phyloP scores from a whole-genome alignment of 2,329 filamentous ascomycete species.

The Aureobasidium lini region DNA sequence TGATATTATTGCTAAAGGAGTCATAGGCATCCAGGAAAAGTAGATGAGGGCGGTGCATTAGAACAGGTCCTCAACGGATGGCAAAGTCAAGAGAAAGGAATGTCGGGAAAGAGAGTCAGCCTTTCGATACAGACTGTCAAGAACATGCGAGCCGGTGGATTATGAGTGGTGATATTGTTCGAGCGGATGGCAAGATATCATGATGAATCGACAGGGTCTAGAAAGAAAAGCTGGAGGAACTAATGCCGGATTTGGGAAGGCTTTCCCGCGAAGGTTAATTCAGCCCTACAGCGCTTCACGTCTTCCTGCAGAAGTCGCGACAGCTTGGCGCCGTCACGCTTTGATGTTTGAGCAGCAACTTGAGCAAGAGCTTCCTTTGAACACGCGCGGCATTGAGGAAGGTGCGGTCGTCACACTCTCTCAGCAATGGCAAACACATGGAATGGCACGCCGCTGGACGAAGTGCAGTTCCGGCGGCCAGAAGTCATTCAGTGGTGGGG shows the following conservation, averaged over 20 bases:
- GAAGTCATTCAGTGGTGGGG: slow-evolving; percentile 15
- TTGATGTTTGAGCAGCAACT: neutral
- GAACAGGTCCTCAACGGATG: neutral
- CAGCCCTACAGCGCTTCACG: slow-evolving; percentile 1
- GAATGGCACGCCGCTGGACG: slow-evolving; percentile 15
- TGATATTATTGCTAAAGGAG: slow-evolving; percentile 93
- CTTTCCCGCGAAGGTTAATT: slow-evolving; percentile 1
- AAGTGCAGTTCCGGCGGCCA: slow-evolving; percentile 16
- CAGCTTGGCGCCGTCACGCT: slow-evolving; percentile 5
- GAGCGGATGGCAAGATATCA: neutral
- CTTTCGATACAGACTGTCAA: slow-evolving; percentile 8
- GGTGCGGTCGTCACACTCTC: neutral
- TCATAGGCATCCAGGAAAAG: slow-evolving; percentile 95
- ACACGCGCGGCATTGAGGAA: neutral
- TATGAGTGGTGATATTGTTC: neutral
- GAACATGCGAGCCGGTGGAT: slow-evolving; percentile 8
- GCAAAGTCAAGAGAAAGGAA: neutral
- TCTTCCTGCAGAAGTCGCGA: neutral
- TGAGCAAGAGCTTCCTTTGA: neutral
- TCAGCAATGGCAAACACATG: neutral
- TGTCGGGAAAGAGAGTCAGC: slow-evolving; percentile 14
- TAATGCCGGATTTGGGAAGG: slow-evolving; percentile 5
- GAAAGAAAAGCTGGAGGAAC: slow-evolving; percentile 14
- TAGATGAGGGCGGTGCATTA: slow-evolving; percentile 35
- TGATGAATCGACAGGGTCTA: slow-evolving; percentile 5